Base-by-base conservation (phyloP, 805 yeast species). In the Metschnikowia matae region DNA sequence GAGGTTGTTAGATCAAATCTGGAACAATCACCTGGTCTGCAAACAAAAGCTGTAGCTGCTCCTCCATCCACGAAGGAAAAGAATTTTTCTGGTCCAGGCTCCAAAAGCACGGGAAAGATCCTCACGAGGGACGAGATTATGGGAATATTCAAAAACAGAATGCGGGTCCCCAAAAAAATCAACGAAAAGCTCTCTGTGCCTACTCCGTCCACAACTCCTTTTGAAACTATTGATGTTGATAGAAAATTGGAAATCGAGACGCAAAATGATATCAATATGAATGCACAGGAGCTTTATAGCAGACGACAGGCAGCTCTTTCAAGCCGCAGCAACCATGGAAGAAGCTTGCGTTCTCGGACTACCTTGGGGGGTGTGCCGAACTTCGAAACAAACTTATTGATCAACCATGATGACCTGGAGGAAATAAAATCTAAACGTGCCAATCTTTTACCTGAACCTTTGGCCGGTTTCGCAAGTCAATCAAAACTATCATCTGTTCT, bases 401-500 rank as follows among this genome's bases (percentile, higher is more conserved):
- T 26, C n/a, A 38, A 23, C 13, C 50, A 39, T 6, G 52, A 46
- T 7, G 49, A 26, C 7, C 40, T 23, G 21, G 59, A 57, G 34
- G 43, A 26, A 17, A 55, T 47, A 18, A 50, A 46, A 32, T 54
- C 51, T 4, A 26, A 40, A 29, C 46, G 53, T 18, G 53, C 53
- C 4, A 50, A 41, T 18, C 52, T 38, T 2, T 47, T 57, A 31
- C 61, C 61, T 5, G 13, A 15, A 3, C 61, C 61, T 5, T 57
- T 57, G 35, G 41, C 40, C 18, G 56, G 54, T 4, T 55, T 51
- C 26, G 40, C 54, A 2, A 51, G 57, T 44, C 52, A 54, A 35
- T 50, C 61, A 7, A 63, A 60, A 43, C 51, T 62, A 4, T 54
- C 57, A 8, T 53, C 59, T 15, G 49, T 57, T n/a, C 53, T 54